Conservation (phyloP, 1,284 basidiomycete species). For the Ceraceosorus bombacis region DNA sequence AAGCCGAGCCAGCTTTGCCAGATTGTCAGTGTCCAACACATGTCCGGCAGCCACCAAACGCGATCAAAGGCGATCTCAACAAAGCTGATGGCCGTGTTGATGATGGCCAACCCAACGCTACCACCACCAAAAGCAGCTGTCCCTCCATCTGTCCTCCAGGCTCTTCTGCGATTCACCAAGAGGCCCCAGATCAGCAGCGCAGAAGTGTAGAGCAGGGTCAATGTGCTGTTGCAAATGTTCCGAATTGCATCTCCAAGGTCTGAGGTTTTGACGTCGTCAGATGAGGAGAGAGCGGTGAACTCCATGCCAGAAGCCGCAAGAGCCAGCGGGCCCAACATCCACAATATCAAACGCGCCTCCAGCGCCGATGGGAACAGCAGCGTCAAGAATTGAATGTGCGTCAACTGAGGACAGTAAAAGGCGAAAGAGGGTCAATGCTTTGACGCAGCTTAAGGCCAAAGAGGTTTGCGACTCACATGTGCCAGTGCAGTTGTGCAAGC, state of each 20-base stretch:
- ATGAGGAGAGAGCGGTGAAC: slow-evolving; percentile 63
- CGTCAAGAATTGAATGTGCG: slow-evolving; percentile 96
- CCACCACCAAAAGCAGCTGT: slow-evolving; percentile 80
- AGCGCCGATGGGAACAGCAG: slow-evolving; percentile 88
- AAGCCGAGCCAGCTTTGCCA: slow-evolving; percentile 49
- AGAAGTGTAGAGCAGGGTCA: slow-evolving; percentile 84
- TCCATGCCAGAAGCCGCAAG: slow-evolving; percentile 76
- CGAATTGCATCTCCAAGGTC: slow-evolving; percentile 69
- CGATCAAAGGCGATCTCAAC: slow-evolving; percentile 44
- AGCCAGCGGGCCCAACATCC: slow-evolving; percentile 79
- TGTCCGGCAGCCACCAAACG: slow-evolving; percentile 44
- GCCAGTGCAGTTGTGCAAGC: slow-evolving; percentile 74
- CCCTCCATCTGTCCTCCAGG: slow-evolving; percentile 84
- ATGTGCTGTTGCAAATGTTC: slow-evolving; percentile 89
- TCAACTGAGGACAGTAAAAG: slow-evolving; percentile 58
- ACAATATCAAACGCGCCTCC: slow-evolving; percentile 79
- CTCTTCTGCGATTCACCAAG: slow-evolving; percentile 76
- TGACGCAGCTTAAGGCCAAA: slow-evolving; percentile 1
- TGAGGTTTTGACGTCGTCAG: slow-evolving; percentile 51
- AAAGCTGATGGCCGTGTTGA: slow-evolving; percentile 45
- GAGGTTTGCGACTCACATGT: slow-evolving; percentile 51
- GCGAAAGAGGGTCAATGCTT: neutral
- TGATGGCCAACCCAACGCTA: slow-evolving; percentile 34
- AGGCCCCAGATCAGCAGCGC: slow-evolving; percentile 89
- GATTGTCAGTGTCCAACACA: slow-evolving; percentile 45